These are phyloP conservation scores for Zanthoxylum bungeanum DNA, from an alignment of 345 rosid genomes.

Conservation along the genomic window DNA sequence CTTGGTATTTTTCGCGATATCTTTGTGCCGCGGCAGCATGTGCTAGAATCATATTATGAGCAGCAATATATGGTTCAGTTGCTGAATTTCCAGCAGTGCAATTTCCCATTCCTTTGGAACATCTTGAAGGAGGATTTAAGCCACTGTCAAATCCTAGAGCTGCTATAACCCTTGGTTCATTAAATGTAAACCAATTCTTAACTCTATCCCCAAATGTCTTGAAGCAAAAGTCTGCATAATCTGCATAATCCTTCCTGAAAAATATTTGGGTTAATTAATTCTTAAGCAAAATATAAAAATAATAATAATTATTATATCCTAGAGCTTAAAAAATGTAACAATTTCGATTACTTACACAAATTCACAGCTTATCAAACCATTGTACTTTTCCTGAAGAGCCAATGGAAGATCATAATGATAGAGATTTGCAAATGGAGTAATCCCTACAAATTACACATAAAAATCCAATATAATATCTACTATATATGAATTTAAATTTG, in stretches of 20 bases:
- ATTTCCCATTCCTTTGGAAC: slow-evolving; percentile 57
- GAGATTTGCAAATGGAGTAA: slow-evolving; percentile 55
- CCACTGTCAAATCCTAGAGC: slow-evolving; percentile 65
- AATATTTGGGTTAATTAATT: not conserved
- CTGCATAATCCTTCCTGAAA: slow-evolving; percentile 53
- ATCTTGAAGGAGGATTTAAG: slow-evolving; percentile 49
- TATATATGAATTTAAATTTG: not conserved
- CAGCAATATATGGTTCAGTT: slow-evolving; percentile 31
- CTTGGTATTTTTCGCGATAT: slow-evolving; percentile 54
- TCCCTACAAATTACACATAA: slow-evolving; percentile 31
- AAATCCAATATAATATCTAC: not conserved
- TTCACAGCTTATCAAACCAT: slow-evolving; percentile 35
- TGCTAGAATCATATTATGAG: slow-evolving; percentile 32
- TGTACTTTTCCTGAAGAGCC: slow-evolving; percentile 47
- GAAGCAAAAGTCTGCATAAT: slow-evolving; percentile 71
- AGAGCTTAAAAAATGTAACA: no score
- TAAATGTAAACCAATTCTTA: slow-evolving; percentile 68
- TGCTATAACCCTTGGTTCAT: slow-evolving; percentile 61
- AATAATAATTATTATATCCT: no score
- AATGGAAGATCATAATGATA: slow-evolving; percentile 54
- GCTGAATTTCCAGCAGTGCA: slow-evolving; percentile 55
- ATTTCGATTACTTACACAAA: slow-evolving; percentile 33
- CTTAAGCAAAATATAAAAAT: not conserved
- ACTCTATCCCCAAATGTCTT: slow-evolving; percentile 60
- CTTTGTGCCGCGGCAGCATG: slow-evolving; percentile 34